These are phyloP conservation scores for Colletotrichum brevisporum DNA, from an alignment of 2,329 filamentous ascomycete genomes.

Conservation along the genomic window DNA sequence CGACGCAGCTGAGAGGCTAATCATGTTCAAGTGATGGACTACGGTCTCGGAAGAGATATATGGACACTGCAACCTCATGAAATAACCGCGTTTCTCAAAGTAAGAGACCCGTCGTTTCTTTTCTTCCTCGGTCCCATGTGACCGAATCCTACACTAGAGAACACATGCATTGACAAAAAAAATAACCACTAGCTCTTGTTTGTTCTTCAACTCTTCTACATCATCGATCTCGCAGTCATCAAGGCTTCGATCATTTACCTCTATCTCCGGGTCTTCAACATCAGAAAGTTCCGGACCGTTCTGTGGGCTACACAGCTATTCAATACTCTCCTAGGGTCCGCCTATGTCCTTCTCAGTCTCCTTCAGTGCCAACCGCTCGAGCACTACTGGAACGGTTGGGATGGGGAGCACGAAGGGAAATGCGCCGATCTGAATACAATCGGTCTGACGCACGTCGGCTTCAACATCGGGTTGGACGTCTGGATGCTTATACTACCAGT, in stretches of 20 bases:
- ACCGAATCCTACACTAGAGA: neutral
- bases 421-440: neutral
- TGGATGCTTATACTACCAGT: constrained; percentile 25
- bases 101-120: neutral
- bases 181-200: neutral
- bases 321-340: neutral
- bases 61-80: constrained; percentile 5
- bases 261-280: constrained; percentile 12
- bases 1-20: neutral
- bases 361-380: constrained; percentile 3
- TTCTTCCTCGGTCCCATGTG: no score
- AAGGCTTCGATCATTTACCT: constrained; percentile 12
- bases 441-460: neutral
- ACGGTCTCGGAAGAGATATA: constrained; percentile 12
- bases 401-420: neutral
- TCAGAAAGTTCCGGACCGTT: neutral
- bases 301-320: constrained; percentile 3
- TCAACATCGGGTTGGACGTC: constrained; percentile 14
- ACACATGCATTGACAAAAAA: neutral
- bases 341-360: neutral
- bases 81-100: constrained; percentile 14
- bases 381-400: constrained; percentile 15
- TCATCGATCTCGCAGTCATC: constrained; percentile 13
- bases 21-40: neutral
- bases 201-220: constrained; percentile 4